A percentile compares a stretch with the other conserved stretches of the same genome.
These are phyloP conservation scores for Malus sieversii DNA, from an alignment of 306 rosid genomes.

Conservation along the genomic window DNA sequence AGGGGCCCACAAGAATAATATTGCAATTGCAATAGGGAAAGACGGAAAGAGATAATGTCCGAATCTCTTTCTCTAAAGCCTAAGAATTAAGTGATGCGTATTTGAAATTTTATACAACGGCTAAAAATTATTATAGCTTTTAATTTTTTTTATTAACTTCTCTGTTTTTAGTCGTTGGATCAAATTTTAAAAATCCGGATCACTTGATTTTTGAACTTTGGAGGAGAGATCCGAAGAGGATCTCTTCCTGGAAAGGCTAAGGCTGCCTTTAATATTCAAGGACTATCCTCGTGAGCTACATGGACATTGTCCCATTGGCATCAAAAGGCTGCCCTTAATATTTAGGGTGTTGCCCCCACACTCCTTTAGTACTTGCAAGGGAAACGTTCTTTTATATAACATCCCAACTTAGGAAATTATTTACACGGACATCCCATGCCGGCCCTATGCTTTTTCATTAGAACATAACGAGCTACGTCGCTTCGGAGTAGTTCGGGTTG, in stretches of 20 bases:
- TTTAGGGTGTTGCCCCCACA: not conserved
- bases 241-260: no score
- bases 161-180: no score
- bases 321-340: conserved; percentile 1
- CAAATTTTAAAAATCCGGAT: no score
- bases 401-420: not conserved
- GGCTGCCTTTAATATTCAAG: conserved; percentile 1
- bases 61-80: no score
- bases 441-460: not conserved
- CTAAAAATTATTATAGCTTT: no score
- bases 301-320: conserved; percentile 4
- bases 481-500: not conserved
- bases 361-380: not conserved
- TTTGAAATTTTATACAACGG: no score
- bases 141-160: no score
- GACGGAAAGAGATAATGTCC: no score
- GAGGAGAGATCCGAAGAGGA: no score
- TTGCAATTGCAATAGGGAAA: not conserved
- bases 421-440: not conserved
- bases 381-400: not conserved
- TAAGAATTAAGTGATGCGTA: no score
- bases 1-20: conserved; percentile 4
- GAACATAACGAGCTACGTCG: not conserved
- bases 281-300: conserved; percentile 6
- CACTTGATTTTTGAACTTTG: no score